Evolutionary conservation across 2,329 filamentous ascomycete genomes (phyloP).

Genomic region (Neopestalotiopsis rosae): DNA sequence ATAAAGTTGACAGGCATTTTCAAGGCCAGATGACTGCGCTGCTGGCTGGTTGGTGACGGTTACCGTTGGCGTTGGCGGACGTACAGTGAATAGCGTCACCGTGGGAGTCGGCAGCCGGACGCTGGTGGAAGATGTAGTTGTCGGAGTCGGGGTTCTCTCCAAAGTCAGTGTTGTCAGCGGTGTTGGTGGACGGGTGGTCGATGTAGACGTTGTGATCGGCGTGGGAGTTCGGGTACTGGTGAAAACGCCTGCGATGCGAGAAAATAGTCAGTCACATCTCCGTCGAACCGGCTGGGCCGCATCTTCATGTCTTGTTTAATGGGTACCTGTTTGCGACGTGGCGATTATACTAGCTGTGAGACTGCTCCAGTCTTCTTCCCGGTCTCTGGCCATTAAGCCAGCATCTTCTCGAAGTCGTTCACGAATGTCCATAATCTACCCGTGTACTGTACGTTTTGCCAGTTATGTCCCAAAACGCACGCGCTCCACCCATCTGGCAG

Average conservation of each 20-base stretch:
- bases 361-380: neutral
- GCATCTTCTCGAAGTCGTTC: neutral
- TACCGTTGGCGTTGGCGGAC: neutral
- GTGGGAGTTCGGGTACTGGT: neutral
- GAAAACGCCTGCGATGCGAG: neutral
- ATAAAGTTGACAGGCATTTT: neutral
- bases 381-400: neutral
- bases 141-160: neutral
- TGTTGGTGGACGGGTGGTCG: neutral
- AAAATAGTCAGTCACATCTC: neutral
- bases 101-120: neutral
- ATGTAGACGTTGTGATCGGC: neutral
- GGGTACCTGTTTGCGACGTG: neutral
- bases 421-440: neutral
- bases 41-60: neutral
- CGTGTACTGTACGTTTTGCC: neutral
- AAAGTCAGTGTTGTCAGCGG: neutral
- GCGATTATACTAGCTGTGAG: neutral
- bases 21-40: neutral
- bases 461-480: neutral
- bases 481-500: neutral
- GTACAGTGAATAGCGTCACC: neutral
- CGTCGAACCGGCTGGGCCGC: neutral
- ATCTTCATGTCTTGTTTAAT: neutral
- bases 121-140: neutral